A percentile compares a stretch with the other conserved stretches of the same genome.
These are phyloP conservation scores for Blastocystis sp. DNA, from an alignment of 352 stramenopile species.

Conservation along the genomic window DNA sequence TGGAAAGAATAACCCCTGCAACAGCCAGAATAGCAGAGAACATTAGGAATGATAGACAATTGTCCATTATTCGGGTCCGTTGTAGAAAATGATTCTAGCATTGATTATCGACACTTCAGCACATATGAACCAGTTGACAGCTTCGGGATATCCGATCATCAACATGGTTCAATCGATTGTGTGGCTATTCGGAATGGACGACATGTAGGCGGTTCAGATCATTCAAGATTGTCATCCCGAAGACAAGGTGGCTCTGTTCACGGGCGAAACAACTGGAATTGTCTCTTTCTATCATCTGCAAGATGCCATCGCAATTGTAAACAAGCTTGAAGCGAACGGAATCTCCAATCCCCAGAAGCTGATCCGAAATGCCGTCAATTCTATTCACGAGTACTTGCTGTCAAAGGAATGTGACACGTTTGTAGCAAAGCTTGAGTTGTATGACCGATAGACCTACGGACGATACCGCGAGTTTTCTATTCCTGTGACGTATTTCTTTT, in stretches of 20 bases:
- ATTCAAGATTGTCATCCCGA: neutral
- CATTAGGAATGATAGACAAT: neutral
- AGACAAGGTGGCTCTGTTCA: neutral
- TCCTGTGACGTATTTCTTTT: slow-evolving; percentile 14
- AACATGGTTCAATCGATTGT: neutral
- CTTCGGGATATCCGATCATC: slow-evolving; percentile 1
- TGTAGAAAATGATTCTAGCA: neutral
- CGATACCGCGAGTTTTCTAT: slow-evolving; percentile 26
- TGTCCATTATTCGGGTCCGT: too few relatives aligned
- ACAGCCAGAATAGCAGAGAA: neutral
- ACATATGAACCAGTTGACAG: slow-evolving; percentile 47
- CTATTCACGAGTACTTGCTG: neutral
- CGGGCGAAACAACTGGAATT: neutral
- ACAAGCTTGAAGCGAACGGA: neutral
- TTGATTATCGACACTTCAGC: slow-evolving; percentile 33
- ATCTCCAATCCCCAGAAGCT: neutral
- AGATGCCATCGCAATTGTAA: neutral
- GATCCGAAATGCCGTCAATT: slow-evolving; percentile 9
- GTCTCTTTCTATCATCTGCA: neutral
- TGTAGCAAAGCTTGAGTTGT: neutral
- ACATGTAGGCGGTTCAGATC: neutral
- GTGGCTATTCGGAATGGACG: neutral
- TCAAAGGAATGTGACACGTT: slow-evolving; percentile 6
- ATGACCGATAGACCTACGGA: neutral
- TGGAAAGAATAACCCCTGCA: neutral